A percentile compares a stretch with the other conserved stretches of the same genome.
phyloP scores from a whole-genome alignment of 1,139 yeast genomes.

The Saccharomycopsis crataegensis region DNA sequence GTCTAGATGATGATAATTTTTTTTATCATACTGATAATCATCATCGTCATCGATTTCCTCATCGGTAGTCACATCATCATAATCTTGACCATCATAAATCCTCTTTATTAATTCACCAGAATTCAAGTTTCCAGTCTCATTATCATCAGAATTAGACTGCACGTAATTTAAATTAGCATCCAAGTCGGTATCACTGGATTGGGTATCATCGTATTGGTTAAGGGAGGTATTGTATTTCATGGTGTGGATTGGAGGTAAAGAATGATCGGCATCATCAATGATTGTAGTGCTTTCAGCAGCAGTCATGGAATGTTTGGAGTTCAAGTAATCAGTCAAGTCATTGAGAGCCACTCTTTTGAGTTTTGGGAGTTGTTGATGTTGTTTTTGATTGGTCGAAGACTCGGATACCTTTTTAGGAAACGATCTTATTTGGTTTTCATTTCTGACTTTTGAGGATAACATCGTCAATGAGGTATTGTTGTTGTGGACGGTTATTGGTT shows the following conservation, averaged over 20 bases:
- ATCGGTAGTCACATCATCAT: background rate
- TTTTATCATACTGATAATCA: slow-evolving; percentile 20
- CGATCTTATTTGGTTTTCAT: background rate
- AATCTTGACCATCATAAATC: background rate
- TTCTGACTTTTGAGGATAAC: background rate
- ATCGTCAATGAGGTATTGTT: background rate
- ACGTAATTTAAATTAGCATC: background rate
- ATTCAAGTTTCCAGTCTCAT: background rate
- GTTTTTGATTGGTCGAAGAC: background rate
- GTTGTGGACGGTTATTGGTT: background rate
- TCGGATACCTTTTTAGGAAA: background rate
- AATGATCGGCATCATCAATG: background rate
- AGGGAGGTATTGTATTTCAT: background rate
- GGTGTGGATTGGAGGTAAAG: background rate
- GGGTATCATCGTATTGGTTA: background rate
- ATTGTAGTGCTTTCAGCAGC: background rate
- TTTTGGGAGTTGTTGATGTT: background rate
- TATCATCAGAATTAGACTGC: background rate
- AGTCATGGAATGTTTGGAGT: background rate
- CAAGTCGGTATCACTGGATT: slow-evolving; percentile 1
- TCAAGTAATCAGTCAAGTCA: slow-evolving; percentile 12
- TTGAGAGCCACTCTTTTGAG: slow-evolving; percentile 10
- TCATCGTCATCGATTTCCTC: slow-evolving; percentile 23
- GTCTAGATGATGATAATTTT: slow-evolving; percentile 22
- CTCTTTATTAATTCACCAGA: background rate